A percentile compares a stretch with the other conserved stretches of the same genome.
Evolutionary conservation across 202 grass and related monocot genomes (phyloP).

Genomic region (Schoenoplectus tabernaemontani): DNA sequence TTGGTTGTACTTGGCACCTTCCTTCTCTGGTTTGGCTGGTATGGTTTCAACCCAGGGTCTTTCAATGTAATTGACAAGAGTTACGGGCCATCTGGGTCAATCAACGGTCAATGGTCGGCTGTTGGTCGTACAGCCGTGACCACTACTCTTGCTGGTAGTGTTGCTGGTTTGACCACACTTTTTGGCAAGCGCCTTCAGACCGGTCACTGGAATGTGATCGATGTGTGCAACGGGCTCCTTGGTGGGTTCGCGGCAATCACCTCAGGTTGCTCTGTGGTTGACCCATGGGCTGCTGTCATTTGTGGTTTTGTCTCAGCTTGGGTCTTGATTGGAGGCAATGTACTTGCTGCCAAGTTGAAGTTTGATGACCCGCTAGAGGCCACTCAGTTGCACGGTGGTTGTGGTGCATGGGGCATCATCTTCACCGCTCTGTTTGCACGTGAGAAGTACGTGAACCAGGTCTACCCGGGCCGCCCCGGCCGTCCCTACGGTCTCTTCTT

Average conservation of each 20-base stretch:
- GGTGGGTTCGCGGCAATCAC: conserved; percentile 94
- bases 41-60: conserved; percentile 82
- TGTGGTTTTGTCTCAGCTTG: conserved; percentile 88
- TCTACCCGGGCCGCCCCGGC: conserved; percentile 31
- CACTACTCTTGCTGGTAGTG: conserved; percentile 76
- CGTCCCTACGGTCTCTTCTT: conserved; percentile 75
- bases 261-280: conserved; percentile 70
- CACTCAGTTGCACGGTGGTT: conserved; percentile 76
- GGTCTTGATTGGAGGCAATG: conserved; percentile 83
- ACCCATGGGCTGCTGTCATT: conserved; percentile 86
- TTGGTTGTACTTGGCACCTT: conserved; percentile 89
- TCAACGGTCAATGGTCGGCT: conserved; percentile 87
- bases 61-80: conserved; percentile 68
- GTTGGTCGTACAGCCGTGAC: conserved; percentile 86
- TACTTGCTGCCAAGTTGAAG: conserved; percentile 51
- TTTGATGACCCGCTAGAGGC: conserved; percentile 93
- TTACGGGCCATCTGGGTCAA: conserved; percentile 45
- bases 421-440: conserved; percentile 81
- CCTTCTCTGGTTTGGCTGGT: conserved; percentile 94
- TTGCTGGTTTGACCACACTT: conserved; percentile 78
- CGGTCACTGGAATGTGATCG: conserved; percentile 81
- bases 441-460: conserved; percentile 61
- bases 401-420: conserved; percentile 83
- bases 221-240: conserved; percentile 91
- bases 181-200: conserved; percentile 88